These are phyloP conservation scores for Hypericum perforatum DNA, from an alignment of 345 rosid genomes.

Conservation along the genomic window DNA sequence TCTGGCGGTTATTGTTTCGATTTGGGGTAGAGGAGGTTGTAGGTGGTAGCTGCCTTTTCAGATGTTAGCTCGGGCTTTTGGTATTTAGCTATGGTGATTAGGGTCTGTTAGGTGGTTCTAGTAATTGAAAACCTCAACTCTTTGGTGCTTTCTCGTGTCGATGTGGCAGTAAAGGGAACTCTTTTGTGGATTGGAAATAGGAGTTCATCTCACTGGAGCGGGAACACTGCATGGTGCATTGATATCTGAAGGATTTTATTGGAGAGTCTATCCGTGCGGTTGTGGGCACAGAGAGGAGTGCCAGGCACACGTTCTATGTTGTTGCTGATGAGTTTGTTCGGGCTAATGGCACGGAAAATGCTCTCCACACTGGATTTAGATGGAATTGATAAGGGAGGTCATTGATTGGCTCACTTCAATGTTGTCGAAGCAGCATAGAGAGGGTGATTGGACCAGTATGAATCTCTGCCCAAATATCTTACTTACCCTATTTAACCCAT, in stretches of 20 bases:
- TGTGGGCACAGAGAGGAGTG: constrained; percentile 41
- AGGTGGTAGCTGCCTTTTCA: not conserved
- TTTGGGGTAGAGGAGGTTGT: not conserved
- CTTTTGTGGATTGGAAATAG: constrained; percentile 43
- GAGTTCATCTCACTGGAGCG: constrained; percentile 31
- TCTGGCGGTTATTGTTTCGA: too few species aligned
- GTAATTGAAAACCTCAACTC: constrained; percentile 7
- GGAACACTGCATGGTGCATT: constrained; percentile 39
- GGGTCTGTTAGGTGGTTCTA: not conserved
- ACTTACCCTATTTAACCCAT: not conserved
- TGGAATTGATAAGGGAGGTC: constrained; percentile 51
- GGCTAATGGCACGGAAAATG: constrained; percentile 16
- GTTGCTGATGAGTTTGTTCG: constrained; percentile 24
- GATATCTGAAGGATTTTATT: constrained; percentile 24
- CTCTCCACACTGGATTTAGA: constrained; percentile 17
- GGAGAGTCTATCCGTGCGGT: constrained; percentile 34
- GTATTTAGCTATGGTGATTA: not conserved
- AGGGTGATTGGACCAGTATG: constrained; percentile 3
- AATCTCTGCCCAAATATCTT: not conserved
- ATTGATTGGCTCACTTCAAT: constrained; percentile 30
- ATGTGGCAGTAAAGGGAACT: constrained; percentile 19
- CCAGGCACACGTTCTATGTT: constrained; percentile 45
- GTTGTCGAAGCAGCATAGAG: not conserved
- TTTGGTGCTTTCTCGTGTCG: constrained; percentile 15
- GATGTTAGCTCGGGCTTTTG: not conserved